Conservation (phyloP, 306 rosid species). For the Cucurbita maxima region DNA sequence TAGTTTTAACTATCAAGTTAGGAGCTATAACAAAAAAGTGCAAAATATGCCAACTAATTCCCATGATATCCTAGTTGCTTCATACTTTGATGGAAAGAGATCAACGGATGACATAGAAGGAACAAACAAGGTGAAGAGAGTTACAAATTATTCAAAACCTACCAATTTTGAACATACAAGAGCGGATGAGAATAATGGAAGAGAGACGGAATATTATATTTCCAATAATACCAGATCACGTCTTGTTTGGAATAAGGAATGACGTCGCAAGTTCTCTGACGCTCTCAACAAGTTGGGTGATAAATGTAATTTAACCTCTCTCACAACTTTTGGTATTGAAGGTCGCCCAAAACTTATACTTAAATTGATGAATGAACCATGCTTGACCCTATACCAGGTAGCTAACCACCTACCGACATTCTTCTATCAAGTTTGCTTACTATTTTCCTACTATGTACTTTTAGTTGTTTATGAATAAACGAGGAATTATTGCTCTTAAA, state of each 20-base stretch:
- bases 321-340: constrained; percentile 6
- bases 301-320: constrained; percentile 17
- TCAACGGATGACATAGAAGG: background rate
- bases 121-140: constrained; percentile 1
- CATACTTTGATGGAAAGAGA: background rate
- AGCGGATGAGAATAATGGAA: background rate
- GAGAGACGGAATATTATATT: background rate
- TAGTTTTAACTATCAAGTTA: too few relatives aligned
- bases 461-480: background rate
- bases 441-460: background rate
- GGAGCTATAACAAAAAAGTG: background rate
- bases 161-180: background rate
- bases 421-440: background rate
- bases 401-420: constrained; percentile 49
- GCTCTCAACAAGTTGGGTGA: constrained; percentile 27
- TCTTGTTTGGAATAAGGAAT: constrained; percentile 22
- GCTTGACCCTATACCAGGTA: constrained; percentile 27
- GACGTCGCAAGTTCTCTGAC: constrained; percentile 24
- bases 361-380: constrained; percentile 21
- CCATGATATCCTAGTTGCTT: background rate
- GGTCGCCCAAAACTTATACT: constrained; percentile 32
- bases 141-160: background rate
- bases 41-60: background rate
- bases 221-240: constrained; percentile 1
- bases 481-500: background rate